phyloP scores from a whole-genome alignment of 257 asterid genomes.

The Cordia subcordata region DNA sequence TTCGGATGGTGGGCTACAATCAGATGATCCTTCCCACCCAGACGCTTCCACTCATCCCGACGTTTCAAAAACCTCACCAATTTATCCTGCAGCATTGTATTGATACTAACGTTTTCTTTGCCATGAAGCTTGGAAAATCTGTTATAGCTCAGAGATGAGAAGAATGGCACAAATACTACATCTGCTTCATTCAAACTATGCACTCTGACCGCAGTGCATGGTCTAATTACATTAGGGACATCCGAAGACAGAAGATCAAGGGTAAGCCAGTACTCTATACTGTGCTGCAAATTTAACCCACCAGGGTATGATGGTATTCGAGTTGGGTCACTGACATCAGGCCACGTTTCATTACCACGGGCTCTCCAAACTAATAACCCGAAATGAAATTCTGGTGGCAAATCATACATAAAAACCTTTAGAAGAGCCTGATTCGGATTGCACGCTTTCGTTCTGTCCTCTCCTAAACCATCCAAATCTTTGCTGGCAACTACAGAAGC shows the following conservation, averaged over 20 bases:
- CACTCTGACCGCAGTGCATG: conserved; percentile 60
- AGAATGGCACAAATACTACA: conserved; percentile 64
- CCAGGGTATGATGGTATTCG: conserved; percentile 66
- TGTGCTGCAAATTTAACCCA: conserved; percentile 70
- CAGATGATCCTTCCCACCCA: conserved; percentile 66
- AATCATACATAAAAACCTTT: conserved; percentile 67
- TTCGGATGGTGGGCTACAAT: conserved; percentile 77
- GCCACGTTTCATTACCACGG: conserved; percentile 50
- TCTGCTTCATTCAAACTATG: conserved; percentile 49
- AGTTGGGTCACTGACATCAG: conserved; percentile 28
- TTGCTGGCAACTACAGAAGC: conserved; percentile 4
- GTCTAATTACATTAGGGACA: conserved; percentile 34
- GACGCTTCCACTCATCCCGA: conserved; percentile 53
- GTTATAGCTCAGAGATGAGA: conserved; percentile 75
- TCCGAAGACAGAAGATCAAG: conserved; percentile 71
- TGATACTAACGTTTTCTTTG: conserved; percentile 26
- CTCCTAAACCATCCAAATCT: conserved; percentile 14
- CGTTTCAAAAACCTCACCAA: conserved; percentile 48
- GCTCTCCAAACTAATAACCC: conserved; percentile 64
- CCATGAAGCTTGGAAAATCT: conserved; percentile 47
- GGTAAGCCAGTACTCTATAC: conserved; percentile 75
- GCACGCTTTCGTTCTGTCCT: conserved; percentile 19
- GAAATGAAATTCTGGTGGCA: conserved; percentile 73
- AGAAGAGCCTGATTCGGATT: conserved; percentile 42
- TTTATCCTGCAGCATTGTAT: conserved; percentile 50